These are phyloP conservation scores for Epichloe bromicola DNA, from an alignment of 2,329 filamentous ascomycete genomes.

Conservation along the genomic window DNA sequence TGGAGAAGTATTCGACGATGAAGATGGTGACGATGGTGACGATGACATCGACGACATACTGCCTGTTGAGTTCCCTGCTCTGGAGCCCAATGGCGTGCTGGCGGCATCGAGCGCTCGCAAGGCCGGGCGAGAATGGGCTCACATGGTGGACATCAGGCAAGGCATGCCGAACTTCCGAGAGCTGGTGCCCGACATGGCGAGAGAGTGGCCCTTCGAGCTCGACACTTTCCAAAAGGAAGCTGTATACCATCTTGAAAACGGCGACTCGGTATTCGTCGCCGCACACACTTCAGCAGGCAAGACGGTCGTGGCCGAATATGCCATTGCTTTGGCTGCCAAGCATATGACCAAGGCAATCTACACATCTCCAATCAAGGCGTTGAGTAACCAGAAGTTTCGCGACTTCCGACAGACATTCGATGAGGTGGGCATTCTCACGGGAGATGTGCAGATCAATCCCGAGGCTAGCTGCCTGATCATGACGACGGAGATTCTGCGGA, in stretches of 20 bases:
- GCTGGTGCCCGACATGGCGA: conserved; percentile 89
- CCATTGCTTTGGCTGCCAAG: conserved; percentile 88
- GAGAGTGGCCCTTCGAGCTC: conserved; percentile 91
- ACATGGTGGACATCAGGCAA: conserved; percentile 92
- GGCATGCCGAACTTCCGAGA: conserved; percentile 91
- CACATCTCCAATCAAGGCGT: conserved; percentile 93
- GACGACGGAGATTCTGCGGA: conserved; percentile 95
- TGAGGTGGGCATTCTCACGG: conserved; percentile 92
- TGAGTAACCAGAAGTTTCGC: conserved; percentile 97
- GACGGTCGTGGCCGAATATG: conserved; percentile 96
- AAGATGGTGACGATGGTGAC: conserved; percentile 42
- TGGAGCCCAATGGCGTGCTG: conserved; percentile 72
- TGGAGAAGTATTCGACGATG: conserved; percentile 19
- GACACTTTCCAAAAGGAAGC: conserved; percentile 98
- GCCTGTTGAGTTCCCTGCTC: conserved; percentile 82
- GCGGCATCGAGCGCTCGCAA: conserved; percentile 59
- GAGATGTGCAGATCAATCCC: conserved; percentile 94
- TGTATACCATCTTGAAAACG: conserved; percentile 90
- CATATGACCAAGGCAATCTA: conserved; percentile 99
- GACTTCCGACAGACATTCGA: conserved; percentile 86
- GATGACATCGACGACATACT: conserved; percentile 73
- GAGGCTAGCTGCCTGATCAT: conserved; percentile 98
- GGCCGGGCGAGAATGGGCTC: conserved; percentile 81
- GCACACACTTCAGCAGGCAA: conserved; percentile 97
- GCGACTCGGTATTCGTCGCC: conserved; percentile 94